Percentiles rank a stretch among this genome's conserved stretches.
Conservation (phyloP, 2,329 filamentous ascomycete species). For the Ceratocystis lukuohia region DNA sequence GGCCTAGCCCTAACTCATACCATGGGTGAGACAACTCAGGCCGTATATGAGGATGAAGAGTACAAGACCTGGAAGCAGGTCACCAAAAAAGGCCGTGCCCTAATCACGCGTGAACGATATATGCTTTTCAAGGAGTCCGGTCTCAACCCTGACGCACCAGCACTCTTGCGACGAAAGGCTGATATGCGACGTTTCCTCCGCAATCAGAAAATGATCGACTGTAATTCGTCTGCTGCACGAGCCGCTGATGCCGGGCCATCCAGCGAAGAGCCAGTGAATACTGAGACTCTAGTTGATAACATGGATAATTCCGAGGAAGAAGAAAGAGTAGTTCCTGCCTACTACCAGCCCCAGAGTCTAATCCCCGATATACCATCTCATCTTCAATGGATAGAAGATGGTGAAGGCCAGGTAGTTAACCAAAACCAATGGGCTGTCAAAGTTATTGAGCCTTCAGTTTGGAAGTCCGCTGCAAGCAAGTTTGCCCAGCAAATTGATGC, state of each 20-base stretch:
- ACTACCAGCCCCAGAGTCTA: constrained; percentile 76
- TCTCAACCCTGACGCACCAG: constrained; percentile 76
- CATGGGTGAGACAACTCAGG: constrained; percentile 54
- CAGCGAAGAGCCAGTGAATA: constrained; percentile 15
- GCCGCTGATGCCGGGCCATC: neutral
- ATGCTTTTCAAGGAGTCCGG: constrained; percentile 74
- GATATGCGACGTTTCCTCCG: constrained; percentile 75
- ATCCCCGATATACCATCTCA: constrained; percentile 72
- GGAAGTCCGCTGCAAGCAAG: constrained; percentile 59
- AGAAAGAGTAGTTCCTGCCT: constrained; percentile 77
- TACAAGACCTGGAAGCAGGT: constrained; percentile 99
- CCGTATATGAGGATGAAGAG: constrained; percentile 79
- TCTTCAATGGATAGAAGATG: constrained; percentile 78
- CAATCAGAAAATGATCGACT: constrained; percentile 18
- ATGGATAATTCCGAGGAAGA: constrained; percentile 64
- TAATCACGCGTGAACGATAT: constrained; percentile 72
- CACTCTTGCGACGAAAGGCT: constrained; percentile 68
- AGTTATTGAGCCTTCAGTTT: constrained; percentile 61
- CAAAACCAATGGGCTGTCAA: constrained; percentile 73
- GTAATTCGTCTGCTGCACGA: constrained; percentile 29
- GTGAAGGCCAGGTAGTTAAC: constrained; percentile 77
- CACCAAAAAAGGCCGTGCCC: constrained; percentile 87
- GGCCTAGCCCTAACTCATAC: constrained; percentile 50
- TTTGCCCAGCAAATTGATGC: constrained; percentile 70
- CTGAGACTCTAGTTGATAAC: constrained; percentile 71